Conservation (phyloP, 306 rosid species). For the Hippophae tibetana region DNA sequence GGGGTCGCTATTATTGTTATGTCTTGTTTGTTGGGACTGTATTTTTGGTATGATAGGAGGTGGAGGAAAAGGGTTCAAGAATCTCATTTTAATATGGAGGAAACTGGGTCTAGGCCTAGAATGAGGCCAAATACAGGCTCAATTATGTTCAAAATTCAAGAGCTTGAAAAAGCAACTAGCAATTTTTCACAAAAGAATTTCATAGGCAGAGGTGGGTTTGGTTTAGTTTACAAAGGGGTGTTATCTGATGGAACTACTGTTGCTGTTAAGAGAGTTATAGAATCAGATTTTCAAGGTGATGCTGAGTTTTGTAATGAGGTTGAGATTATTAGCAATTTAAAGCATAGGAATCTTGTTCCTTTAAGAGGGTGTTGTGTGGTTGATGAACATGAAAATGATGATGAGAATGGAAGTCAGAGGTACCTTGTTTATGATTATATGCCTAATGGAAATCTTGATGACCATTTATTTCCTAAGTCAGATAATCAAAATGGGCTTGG, state of each 20-base stretch:
- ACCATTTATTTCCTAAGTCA: slow-evolving; percentile 41
- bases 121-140: slow-evolving; percentile 81
- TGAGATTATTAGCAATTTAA: slow-evolving; percentile 83
- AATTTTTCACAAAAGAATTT: slow-evolving; percentile 71
- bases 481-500: slow-evolving; percentile 21
- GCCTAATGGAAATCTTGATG: slow-evolving; percentile 90
- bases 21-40: slow-evolving; percentile 49
- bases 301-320: slow-evolving; percentile 87
- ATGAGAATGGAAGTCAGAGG: slow-evolving; percentile 49
- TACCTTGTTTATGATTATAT: slow-evolving; percentile 84
- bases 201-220: slow-evolving; percentile 89
- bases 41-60: slow-evolving; percentile 57
- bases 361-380: slow-evolving; percentile 87
- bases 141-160: slow-evolving; percentile 78
- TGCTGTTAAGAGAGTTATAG: slow-evolving; percentile 69
- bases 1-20: slow-evolving; percentile 49
- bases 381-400: slow-evolving; percentile 37
- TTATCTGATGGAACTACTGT: slow-evolving; percentile 65
- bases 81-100: slow-evolving; percentile 50
- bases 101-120: slow-evolving; percentile 50
- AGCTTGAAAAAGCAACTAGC: slow-evolving; percentile 77
- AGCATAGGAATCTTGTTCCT: slow-evolving; percentile 83
- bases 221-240: slow-evolving; percentile 69
- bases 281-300: slow-evolving; percentile 83
- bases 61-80: slow-evolving; percentile 21